A percentile compares a stretch with the other conserved stretches of the same genome.
Evolutionary conservation across 345 rosid genomes (phyloP).

Genomic region (Kernera saxatilis): DNA sequence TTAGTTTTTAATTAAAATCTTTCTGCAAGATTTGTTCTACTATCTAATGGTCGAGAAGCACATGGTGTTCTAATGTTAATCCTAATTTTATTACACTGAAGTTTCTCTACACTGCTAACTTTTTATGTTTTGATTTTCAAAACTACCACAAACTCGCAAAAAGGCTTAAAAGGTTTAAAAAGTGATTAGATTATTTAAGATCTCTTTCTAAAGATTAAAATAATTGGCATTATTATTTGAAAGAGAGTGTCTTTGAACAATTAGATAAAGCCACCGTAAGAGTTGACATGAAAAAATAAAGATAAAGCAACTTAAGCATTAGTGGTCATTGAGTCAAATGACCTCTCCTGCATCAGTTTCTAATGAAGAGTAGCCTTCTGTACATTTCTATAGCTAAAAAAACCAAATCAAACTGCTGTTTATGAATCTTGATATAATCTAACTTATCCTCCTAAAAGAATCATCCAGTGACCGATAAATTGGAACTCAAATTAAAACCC

Average conservation of each 20-base stretch:
- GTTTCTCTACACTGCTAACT: too few relatives aligned
- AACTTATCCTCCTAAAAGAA: conserved; percentile 2
- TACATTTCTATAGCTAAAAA: not conserved
- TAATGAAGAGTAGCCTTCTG: conserved; percentile 1
- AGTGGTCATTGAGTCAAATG: conserved; percentile 1
- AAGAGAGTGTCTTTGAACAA: too few relatives aligned
- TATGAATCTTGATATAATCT: not conserved
- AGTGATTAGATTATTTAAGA: too few relatives aligned
- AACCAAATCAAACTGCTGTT: not conserved
- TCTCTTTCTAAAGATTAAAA: too few relatives aligned
- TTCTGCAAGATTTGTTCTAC: not conserved
- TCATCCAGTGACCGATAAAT: not conserved
- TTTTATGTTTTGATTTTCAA: too few relatives aligned
- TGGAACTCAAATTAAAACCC: not conserved
- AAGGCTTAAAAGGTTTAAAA: too few relatives aligned
- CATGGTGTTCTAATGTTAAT: not conserved
- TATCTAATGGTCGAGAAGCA: too few relatives aligned
- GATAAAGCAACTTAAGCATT: not conserved
- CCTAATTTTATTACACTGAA: too few relatives aligned
- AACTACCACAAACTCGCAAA: too few relatives aligned
- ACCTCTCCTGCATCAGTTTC: not conserved
- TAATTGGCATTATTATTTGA: too few relatives aligned
- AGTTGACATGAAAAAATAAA: not conserved
- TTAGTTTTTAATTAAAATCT: not conserved
- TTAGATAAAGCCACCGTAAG: not conserved